phyloP scores from a whole-genome alignment of 192 early-diverging fungal species.

The Mortierella alpina region DNA sequence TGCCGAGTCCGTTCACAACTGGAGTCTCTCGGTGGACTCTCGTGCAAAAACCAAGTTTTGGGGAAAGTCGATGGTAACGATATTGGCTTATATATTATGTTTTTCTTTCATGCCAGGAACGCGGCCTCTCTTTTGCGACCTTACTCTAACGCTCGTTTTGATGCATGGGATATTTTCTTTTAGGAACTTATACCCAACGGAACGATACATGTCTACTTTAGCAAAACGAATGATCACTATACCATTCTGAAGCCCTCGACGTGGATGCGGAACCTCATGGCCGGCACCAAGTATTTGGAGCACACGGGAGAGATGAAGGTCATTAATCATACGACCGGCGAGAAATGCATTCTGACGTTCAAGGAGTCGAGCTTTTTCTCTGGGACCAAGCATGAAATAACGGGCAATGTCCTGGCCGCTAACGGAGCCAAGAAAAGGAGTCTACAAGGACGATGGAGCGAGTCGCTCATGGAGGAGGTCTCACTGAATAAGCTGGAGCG shows the following conservation, averaged over 20 bases:
- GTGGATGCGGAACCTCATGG: slow-evolving; percentile 94
- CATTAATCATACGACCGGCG: slow-evolving; percentile 76
- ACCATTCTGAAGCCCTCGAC: slow-evolving; percentile 91
- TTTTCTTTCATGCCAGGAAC: background rate
- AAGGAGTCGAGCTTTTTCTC: slow-evolving; percentile 92
- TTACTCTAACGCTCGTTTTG: background rate
- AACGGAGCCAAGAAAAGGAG: slow-evolving; percentile 64
- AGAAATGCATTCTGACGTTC: slow-evolving; percentile 79
- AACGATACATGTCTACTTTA: slow-evolving; percentile 82
- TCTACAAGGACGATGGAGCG: slow-evolving; percentile 74
- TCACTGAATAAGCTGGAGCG: slow-evolving; percentile 73
- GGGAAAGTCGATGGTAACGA: slow-evolving; percentile 80
- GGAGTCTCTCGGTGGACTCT: slow-evolving; percentile 89
- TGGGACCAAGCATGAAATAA: slow-evolving; percentile 82
- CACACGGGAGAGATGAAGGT: slow-evolving; percentile 91
- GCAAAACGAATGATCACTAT: slow-evolving; percentile 79
- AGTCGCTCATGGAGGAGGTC: slow-evolving; percentile 70
- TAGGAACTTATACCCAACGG: slow-evolving; percentile 86
- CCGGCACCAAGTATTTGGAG: slow-evolving; percentile 87
- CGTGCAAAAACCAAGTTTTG: slow-evolving; percentile 96
- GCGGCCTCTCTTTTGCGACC: too few species aligned
- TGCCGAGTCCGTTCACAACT: slow-evolving; percentile 81
- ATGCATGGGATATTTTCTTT: too few species aligned
- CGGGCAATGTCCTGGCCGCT: slow-evolving; percentile 61
- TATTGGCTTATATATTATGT: background rate